phyloP scores from a whole-genome alignment of 2,329 filamentous ascomycete species.

The Aspergillus ochraceus region DNA sequence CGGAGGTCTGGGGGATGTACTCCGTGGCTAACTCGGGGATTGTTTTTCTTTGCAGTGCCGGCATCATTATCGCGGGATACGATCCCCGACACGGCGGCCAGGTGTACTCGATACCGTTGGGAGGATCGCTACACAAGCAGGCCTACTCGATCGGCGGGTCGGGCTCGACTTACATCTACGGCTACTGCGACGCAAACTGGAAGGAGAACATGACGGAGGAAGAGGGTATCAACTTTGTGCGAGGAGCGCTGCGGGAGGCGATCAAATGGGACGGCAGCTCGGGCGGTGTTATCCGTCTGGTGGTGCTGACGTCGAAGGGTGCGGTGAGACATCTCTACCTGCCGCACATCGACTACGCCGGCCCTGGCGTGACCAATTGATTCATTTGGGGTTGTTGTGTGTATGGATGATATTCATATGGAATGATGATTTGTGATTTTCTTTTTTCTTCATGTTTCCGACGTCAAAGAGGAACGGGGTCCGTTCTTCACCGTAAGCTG shows the following conservation, averaged over 20 bases:
- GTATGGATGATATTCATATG: not conserved
- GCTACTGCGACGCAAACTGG: slow-evolving; percentile 97
- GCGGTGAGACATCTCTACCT: slow-evolving; percentile 93
- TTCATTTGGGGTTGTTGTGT: slow-evolving; percentile 10
- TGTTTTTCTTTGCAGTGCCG: slow-evolving; percentile 62
- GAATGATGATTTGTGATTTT: slow-evolving; percentile 12
- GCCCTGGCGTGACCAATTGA: slow-evolving; percentile 57
- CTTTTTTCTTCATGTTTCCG: slow-evolving; percentile 12
- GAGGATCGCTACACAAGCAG: slow-evolving; percentile 97
- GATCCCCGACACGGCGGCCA: slow-evolving; percentile 93
- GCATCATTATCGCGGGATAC: slow-evolving; percentile 98
- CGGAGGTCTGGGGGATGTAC: not conserved
- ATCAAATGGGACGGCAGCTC: slow-evolving; percentile 99
- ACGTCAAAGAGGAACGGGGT: too few relatives aligned
- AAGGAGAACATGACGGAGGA: slow-evolving; percentile 89
- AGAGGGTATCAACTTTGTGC: slow-evolving; percentile 90
- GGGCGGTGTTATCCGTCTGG: slow-evolving; percentile 96
- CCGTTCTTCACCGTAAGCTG: too few relatives aligned
- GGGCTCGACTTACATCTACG: slow-evolving; percentile 98
- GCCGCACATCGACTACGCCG: slow-evolving; percentile 85
- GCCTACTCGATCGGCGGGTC: slow-evolving; percentile 93
- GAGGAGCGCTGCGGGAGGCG: slow-evolving; percentile 83
- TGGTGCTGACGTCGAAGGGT: slow-evolving; percentile 86
- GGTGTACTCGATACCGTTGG: slow-evolving; percentile 95
- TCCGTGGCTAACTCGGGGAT: not conserved